These are phyloP conservation scores for Anthostomella pinea DNA, from an alignment of 2,329 filamentous ascomycete species.

Conservation along the genomic window DNA sequence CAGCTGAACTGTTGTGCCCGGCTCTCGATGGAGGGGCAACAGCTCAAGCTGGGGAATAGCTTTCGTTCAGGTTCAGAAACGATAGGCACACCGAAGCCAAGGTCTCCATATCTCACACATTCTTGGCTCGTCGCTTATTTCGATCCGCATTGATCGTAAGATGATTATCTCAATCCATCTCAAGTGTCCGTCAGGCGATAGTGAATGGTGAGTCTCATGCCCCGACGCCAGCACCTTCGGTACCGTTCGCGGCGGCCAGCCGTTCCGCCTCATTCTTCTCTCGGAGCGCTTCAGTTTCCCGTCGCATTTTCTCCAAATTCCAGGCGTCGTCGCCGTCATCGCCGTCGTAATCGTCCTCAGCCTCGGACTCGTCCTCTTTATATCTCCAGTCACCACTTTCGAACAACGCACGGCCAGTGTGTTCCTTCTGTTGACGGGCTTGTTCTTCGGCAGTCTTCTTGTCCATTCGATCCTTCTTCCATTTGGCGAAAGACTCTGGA, in stretches of 20 bases:
- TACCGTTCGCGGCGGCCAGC: constrained; percentile 37
- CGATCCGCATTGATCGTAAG: constrained; percentile 2
- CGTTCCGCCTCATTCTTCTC: constrained; percentile 76
- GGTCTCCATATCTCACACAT: constrained; percentile 3
- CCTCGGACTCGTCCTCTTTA: constrained; percentile 59
- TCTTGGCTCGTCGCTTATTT: constrained; percentile 19
- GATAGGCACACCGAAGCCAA: constrained; percentile 2
- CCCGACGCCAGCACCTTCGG: constrained; percentile 38
- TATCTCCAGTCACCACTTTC: constrained; percentile 91
- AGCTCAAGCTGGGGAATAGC: constrained; percentile 10
- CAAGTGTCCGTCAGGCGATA: too few relatives aligned
- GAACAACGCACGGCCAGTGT: constrained; percentile 90
- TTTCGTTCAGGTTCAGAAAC: constrained; percentile 8
- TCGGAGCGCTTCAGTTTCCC: constrained; percentile 77
- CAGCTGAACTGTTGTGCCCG: constrained; percentile 15
- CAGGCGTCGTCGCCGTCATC: constrained; percentile 54
- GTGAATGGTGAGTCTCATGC: constrained; percentile 10
- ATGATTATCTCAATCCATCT: constrained; percentile 8
- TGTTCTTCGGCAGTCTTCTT: constrained; percentile 97
- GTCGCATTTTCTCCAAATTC: constrained; percentile 79
- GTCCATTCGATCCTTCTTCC: constrained; percentile 90
- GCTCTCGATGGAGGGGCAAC: constrained; percentile 17
- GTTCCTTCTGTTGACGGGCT: constrained; percentile 87
- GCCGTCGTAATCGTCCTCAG: constrained; percentile 55
- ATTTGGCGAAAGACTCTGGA: constrained; percentile 87